These are phyloP conservation scores for Conticribra guillardii DNA, from an alignment of 108 stramenopile genomes.

Conservation along the genomic window DNA sequence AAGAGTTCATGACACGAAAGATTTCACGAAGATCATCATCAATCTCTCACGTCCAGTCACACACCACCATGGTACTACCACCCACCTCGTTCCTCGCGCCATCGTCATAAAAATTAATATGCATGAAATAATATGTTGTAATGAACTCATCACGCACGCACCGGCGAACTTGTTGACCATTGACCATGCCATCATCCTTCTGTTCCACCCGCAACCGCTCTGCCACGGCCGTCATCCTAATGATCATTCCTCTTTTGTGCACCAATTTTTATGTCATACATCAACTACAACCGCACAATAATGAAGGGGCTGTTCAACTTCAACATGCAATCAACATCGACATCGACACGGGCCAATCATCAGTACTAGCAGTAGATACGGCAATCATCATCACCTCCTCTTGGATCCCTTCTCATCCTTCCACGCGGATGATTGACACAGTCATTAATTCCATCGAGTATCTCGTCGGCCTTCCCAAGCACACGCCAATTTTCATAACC, in stretches of 20 bases:
- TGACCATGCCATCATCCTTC: not conserved
- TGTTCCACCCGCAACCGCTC: no score
- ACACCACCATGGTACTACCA: no score
- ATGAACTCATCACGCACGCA: no score
- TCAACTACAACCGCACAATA: no score
- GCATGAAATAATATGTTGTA: no score
- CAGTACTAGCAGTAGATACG: not conserved
- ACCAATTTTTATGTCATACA: not conserved
- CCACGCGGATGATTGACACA: slow-evolving; percentile 4
- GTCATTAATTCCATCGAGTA: not conserved
- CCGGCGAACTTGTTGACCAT: not conserved
- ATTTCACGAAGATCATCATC: no score
- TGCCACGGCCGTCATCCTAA: not conserved
- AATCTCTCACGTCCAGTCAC: no score
- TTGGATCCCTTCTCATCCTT: slow-evolving; percentile 12
- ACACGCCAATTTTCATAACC: not conserved
- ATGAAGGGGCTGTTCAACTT: not conserved
- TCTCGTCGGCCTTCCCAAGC: not conserved
- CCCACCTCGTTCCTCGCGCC: no score
- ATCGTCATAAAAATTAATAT: no score
- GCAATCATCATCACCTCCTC: slow-evolving; percentile 24
- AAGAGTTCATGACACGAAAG: no score
- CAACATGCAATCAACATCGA: not conserved
- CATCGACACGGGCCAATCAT: no score
- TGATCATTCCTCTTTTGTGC: not conserved